Base-by-base conservation (phyloP, 2,329 filamentous ascomycete species). In the Davidsoniella australis region DNA sequence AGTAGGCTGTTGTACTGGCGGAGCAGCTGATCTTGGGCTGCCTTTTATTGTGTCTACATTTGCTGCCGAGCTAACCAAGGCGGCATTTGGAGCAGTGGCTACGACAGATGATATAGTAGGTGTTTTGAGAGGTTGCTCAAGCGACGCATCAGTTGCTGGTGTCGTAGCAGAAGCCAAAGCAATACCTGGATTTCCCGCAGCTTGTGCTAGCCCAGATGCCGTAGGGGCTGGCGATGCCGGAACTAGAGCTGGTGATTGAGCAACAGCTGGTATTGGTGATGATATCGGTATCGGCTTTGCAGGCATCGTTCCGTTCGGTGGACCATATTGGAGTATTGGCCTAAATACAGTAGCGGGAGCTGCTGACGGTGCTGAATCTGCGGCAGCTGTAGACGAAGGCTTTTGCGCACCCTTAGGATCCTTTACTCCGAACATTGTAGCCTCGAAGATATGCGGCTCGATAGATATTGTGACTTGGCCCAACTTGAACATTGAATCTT, bases 391-490 rank as follows among this genome's bases (percentile, higher is more conserved):
- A 65, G 62, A 37, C 66, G 62, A 45, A 6, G 66, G 48, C 23
- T 54, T 53, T 20, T 58, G 68, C 16, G 37, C 20, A 5, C 26
- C 10, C 55, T 75, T 76, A 6, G 72, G 68, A 48, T 82, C 79
- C 58, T 83, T 82, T 52, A 86, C 77, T 17, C 75, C 73, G 59
- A 73, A 87, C 68, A 87, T 75, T 43, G 75, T 80, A 14, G 82
- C 83, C 56, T 87, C 82, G 56, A 91, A 76, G 41, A 83, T 75
- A 59, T 91, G 83, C 41, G 85, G 85, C 61, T 88, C 85, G 53
- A 88, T 77, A 18, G 77, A 81, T 54, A 93, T 77, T 33, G 78
- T 78, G 54, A 84, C 78, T 56, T 74, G 75, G 56, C 85, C 85
- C 18, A 85, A 72, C 61, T 79, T 83, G 55, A 72, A 68, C 78